Percentiles rank a stretch among this genome's conserved stretches.
Conservation (phyloP, 1,139 yeast species). For the Magnusiomyces sp. region DNA sequence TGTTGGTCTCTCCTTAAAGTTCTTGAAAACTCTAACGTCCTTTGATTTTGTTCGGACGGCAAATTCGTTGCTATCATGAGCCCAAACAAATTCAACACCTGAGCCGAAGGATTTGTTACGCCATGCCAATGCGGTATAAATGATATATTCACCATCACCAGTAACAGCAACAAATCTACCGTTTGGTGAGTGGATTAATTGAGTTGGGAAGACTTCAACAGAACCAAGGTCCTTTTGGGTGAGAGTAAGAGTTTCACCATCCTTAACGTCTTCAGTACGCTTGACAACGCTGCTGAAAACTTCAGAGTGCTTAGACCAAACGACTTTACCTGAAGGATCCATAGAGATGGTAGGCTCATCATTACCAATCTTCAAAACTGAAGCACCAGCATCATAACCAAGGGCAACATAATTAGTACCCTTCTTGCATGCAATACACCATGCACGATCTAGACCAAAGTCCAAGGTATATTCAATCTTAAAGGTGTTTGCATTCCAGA, state of each 20-base stretch:
- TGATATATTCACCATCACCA: constrained; percentile 96
- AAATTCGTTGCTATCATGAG: constrained; percentile 78
- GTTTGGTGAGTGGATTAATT: constrained; percentile 85
- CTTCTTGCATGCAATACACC: constrained; percentile 83
- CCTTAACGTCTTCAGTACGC: constrained; percentile 43
- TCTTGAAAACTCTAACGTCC: constrained; percentile 63
- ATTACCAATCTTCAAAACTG: constrained; percentile 78
- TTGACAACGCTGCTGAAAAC: constrained; percentile 78
- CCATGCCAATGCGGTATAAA: constrained; percentile 97
- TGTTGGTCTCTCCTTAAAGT: constrained; percentile 69
- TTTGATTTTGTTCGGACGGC: constrained; percentile 71
- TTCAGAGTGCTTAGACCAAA: constrained; percentile 88
- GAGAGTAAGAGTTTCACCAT: constrained; percentile 70
- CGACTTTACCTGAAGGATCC: constrained; percentile 86
- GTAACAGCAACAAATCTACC: constrained; percentile 96
- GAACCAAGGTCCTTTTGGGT: constrained; percentile 84
- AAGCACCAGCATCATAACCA: constrained; percentile 93
- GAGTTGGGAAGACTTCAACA: constrained; percentile 86
- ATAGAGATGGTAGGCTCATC: constrained; percentile 91
- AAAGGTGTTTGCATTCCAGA: constrained; percentile 83
- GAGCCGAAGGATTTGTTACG: constrained; percentile 89
- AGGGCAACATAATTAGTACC: constrained; percentile 76
- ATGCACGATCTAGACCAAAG: constrained; percentile 88
- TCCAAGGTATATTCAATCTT: constrained; percentile 84
- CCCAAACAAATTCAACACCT: constrained; percentile 91